A percentile compares a stretch with the other conserved stretches of the same genome.
Conservation (phyloP, 257 asterid genomes). For the Anisodus tanguticus region DNA sequence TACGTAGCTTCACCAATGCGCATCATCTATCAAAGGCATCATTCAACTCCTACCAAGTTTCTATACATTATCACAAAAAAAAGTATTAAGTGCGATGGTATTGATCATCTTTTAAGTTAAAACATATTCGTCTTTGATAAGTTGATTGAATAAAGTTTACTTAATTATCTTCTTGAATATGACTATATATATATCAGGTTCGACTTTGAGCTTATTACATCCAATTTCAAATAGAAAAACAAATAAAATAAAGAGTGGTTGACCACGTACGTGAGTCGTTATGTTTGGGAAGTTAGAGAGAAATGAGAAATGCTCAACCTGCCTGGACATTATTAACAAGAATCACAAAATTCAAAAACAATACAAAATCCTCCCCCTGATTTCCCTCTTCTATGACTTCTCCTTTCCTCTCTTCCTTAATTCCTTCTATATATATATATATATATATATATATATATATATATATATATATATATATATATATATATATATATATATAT, state of each 20-base stretch:
- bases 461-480: too few relatives aligned
- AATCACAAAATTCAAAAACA: slow-evolving; percentile 10
- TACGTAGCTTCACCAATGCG: too few relatives aligned
- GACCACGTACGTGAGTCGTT: slow-evolving; percentile 1
- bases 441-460: too few relatives aligned
- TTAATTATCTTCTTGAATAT: not conserved
- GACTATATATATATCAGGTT: not conserved
- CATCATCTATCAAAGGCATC: not conserved
- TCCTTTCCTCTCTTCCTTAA: too few relatives aligned
- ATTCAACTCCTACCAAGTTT: not conserved
- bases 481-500: too few relatives aligned
- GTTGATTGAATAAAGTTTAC: not conserved
- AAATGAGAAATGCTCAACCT: slow-evolving; percentile 8
- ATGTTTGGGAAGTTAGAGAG: not conserved
- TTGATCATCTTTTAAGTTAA: not conserved
- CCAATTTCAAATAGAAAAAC: not conserved
- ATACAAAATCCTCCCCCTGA: slow-evolving; percentile 33
- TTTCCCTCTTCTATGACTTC: not conserved
- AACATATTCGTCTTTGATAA: not conserved
- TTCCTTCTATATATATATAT: too few relatives aligned
- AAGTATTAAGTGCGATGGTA: not conserved
- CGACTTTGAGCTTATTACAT: not conserved
- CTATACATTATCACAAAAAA: not conserved
- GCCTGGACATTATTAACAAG: not conserved
- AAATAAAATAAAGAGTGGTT: not conserved